Evolutionary conservation across 371 early-diverging fungal genomes (phyloP).

Genomic region (Mucor indicus): DNA sequence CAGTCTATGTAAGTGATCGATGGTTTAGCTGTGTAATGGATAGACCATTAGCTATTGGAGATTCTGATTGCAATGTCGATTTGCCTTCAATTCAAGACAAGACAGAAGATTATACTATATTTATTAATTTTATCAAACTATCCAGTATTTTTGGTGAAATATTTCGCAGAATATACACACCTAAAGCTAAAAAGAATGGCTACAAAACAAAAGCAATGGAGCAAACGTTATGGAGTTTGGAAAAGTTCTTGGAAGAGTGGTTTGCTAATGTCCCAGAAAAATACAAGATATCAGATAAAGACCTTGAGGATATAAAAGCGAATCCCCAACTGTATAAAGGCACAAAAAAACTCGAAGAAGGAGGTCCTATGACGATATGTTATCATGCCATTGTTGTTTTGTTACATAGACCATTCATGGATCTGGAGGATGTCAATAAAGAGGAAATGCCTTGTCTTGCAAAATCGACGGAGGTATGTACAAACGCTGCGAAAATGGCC

Average conservation of each 20-base stretch:
- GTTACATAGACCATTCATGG: conserved; percentile 49
- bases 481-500: conserved; percentile 48
- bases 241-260: conserved; percentile 30
- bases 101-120: conserved; percentile 10
- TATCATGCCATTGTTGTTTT: conserved; percentile 38
- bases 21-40: conserved; percentile 21
- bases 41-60: conserved; percentile 39
- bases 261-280: conserved; percentile 20
- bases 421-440: conserved; percentile 9
- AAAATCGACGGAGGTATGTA: conserved; percentile 46
- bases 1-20: conserved; percentile 40
- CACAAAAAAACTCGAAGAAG: conserved; percentile 14
- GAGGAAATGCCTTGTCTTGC: conserved; percentile 7
- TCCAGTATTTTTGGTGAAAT: conserved; percentile 35
- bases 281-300: conserved; percentile 23
- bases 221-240: conserved; percentile 21
- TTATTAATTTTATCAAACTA: conserved; percentile 25
- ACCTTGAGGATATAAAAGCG: conserved; percentile 12
- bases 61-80: conserved; percentile 46
- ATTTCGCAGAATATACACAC: conserved; percentile 29
- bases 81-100: conserved; percentile 13
- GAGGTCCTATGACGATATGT: conserved; percentile 44
- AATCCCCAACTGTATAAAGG: neutral
- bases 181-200: conserved; percentile 24
- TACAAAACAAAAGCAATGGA: conserved; percentile 25